These are phyloP conservation scores for Leishmania lainsoni DNA, from an alignment of 208 protist species.

Conservation along the genomic window DNA sequence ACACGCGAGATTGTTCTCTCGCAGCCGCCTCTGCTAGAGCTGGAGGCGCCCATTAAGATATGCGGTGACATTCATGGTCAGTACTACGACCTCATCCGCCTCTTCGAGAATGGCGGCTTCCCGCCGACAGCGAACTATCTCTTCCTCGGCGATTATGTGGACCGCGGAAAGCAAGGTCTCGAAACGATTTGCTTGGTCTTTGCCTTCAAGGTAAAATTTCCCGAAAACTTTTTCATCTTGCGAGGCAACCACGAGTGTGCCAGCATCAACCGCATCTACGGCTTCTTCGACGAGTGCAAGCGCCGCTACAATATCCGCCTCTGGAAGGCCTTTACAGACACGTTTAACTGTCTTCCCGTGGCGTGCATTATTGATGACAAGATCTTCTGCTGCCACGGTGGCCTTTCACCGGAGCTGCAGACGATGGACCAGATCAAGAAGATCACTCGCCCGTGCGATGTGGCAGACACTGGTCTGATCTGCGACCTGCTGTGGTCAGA, in stretches of 20 bases:
- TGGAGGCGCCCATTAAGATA: slow-evolving; percentile 94
- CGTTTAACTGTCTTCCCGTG: slow-evolving; percentile 99
- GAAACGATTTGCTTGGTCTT: slow-evolving; percentile 98
- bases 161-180: slow-evolving; percentile 98
- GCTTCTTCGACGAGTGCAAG: slow-evolving; percentile 99
- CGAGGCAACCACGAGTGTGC: slow-evolving; percentile 99
- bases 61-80: slow-evolving; percentile 99
- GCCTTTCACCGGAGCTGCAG: slow-evolving; percentile 97
- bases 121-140: slow-evolving; percentile 99
- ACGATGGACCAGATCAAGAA: slow-evolving; percentile 96
- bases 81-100: slow-evolving; percentile 99
- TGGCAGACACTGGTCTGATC: slow-evolving; percentile 98
- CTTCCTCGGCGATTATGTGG: slow-evolving; percentile 99
- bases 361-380: slow-evolving; percentile 99
- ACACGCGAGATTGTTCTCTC: slow-evolving; percentile 88
- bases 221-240: slow-evolving; percentile 99
- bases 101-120: slow-evolving; percentile 99
- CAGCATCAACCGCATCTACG: slow-evolving; percentile 99
- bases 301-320: slow-evolving; percentile 98
- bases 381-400: slow-evolving; percentile 99
- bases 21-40: slow-evolving; percentile 87
- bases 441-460: slow-evolving; percentile 97
- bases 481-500: slow-evolving; percentile 99
- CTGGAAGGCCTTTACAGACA: slow-evolving; percentile 99
- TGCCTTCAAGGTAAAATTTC: slow-evolving; percentile 99